phyloP scores from a whole-genome alignment of 139 green algal species.

The Micromonas pusilla region DNA sequence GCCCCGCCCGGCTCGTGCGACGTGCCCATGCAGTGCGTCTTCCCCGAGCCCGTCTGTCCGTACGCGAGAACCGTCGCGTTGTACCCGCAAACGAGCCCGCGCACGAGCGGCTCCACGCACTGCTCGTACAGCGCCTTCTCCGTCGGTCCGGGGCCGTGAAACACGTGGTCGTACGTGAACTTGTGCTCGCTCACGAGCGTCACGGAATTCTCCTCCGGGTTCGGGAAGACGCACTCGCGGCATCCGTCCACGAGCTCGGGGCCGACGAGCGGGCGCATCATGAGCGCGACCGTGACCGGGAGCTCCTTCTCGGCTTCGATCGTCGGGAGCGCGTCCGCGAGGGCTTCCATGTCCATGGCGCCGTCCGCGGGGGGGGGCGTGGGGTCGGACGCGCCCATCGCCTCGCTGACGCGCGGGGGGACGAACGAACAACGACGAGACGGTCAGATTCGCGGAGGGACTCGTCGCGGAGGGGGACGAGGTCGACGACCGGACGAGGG shows the following conservation, averaged over 20 bases:
- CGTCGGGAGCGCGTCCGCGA: background rate
- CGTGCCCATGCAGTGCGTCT: conserved; percentile 34
- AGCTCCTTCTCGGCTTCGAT: background rate
- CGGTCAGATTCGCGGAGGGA: too few relatives aligned
- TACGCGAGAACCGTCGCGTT: conserved; percentile 31
- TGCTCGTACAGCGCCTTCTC: conserved; percentile 12
- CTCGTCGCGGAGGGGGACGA: too few relatives aligned
- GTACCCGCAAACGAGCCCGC: conserved; percentile 1
- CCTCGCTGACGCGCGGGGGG: too few relatives aligned
- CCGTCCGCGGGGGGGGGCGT: too few relatives aligned
- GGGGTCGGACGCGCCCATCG: too few relatives aligned
- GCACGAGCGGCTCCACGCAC: background rate
- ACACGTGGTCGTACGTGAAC: conserved; percentile 23
- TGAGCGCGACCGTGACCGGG: background rate
- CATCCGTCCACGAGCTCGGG: conserved; percentile 10
- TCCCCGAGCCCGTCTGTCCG: conserved; percentile 30
- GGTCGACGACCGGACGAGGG: too few relatives aligned
- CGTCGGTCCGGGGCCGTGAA: background rate
- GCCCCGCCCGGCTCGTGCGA: background rate
- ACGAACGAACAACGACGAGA: too few relatives aligned
- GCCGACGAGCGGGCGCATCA: conserved; percentile 20
- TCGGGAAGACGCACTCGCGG: background rate
- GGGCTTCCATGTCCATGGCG: too few relatives aligned
- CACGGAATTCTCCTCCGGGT: background rate
- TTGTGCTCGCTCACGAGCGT: background rate